Evolutionary conservation across 257 asterid species (phyloP).

Genomic region (Solanum acaule): DNA sequence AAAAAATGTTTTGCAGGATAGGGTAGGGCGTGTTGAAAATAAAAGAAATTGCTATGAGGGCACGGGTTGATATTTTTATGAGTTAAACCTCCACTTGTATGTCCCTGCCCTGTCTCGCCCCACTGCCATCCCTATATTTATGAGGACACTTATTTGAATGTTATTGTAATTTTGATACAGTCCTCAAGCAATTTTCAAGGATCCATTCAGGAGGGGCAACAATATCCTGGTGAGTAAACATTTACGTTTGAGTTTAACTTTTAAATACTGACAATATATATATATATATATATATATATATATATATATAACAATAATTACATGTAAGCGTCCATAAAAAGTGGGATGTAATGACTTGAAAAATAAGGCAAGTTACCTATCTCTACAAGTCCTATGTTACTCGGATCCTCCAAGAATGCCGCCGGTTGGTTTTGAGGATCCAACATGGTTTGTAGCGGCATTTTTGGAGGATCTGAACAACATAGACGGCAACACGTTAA

Average conservation of each 20-base stretch:
- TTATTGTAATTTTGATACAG: conserved; percentile 18
- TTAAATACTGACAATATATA: background rate
- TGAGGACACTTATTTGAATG: background rate
- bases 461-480: background rate
- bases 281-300: too few species aligned
- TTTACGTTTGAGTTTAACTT: background rate
- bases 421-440: background rate
- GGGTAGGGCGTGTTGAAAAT: background rate
- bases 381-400: background rate
- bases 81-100: background rate
- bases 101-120: background rate
- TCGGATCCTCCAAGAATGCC: background rate
- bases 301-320: too few species aligned
- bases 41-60: background rate
- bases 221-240: conserved; percentile 65
- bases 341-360: background rate
- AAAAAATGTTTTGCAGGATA: accelerated
- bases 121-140: background rate
- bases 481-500: background rate
- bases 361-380: background rate
- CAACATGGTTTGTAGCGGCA: background rate
- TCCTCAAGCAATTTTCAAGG: conserved; percentile 97
- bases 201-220: conserved; percentile 95
- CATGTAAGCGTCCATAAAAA: background rate
- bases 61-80: background rate